Evolutionary conservation across 139 green algal genomes (phyloP).

Genomic region (Chlorella vulgaris): DNA sequence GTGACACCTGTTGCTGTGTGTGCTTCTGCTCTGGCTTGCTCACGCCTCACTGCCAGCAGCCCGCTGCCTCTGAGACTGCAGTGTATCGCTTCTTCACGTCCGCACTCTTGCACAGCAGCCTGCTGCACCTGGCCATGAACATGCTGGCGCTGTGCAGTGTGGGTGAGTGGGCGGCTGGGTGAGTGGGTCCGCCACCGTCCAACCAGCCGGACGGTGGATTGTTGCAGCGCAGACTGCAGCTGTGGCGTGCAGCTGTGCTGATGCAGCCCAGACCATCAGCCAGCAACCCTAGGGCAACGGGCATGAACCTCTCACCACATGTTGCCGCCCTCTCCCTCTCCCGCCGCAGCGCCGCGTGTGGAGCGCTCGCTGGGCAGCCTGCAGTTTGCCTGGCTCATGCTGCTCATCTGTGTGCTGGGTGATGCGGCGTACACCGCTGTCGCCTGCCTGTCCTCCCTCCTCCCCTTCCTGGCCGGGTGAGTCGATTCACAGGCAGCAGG

Average conservation of each 20-base stretch:
- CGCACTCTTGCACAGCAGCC: conserved; percentile 62
- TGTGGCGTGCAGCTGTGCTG: no score
- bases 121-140: conserved; percentile 82
- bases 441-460: conserved; percentile 18
- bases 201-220: background rate
- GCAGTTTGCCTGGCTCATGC: conserved; percentile 51
- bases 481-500: no score
- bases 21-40: background rate
- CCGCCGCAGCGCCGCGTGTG: conserved; percentile 25
- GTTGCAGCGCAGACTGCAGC: no score
- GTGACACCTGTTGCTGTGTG: background rate
- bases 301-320: no score
- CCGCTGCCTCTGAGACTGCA: background rate
- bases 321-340: background rate
- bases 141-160: conserved; percentile 83
- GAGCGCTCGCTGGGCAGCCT: conserved; percentile 57
- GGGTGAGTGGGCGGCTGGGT: no score
- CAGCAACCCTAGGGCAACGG: no score
- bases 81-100: conserved; percentile 64
- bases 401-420: conserved; percentile 48
- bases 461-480: background rate
- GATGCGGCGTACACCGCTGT: conserved; percentile 27
- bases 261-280: no score
- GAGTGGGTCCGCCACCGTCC: no score
- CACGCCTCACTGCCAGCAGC: background rate